Base-by-base conservation (phyloP, 2,329 filamentous ascomycete genomes). In the Ustilaginoidea virens region DNA sequence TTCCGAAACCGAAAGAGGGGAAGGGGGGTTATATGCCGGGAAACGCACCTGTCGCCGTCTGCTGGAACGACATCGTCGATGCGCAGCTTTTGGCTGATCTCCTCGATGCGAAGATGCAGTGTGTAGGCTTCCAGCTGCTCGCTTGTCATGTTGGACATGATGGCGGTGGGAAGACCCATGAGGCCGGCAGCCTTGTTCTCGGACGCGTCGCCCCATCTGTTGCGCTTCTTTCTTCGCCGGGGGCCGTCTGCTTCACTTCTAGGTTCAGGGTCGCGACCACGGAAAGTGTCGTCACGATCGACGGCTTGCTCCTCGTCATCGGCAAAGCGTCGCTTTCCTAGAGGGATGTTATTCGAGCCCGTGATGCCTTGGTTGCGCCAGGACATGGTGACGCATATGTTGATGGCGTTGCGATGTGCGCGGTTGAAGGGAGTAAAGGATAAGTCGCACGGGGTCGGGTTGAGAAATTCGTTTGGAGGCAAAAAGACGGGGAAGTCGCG, bases 21-120 rank as follows among this genome's bases (percentile, higher is more conserved):
- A 7, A 11, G 23, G 17, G 17, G 13, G 17, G 10, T 7, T 14
- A 9, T 8, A 15, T 7, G 14, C 3, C 13, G 25, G 13, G 14
- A 18, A 20, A 61, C 78, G 43, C 66, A 93, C 87, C 90, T 75
- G 51, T 96, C 87, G 43, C 85, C 86, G 59, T 96, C 90, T 43
- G 82, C 83, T 34, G 90, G 90, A 37, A 98, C 90, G 31, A 98
- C 90, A 66, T 98, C 90, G 61, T 96, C 92, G 56, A 98, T 98
- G 49, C 87, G 80, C 43, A 98, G 74, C 69, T 98, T 98, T 62
- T 98, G 87, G 52, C 85, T 96, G 48, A 98, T 98, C 58, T 98
- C 90, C 56, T 98, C 87, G 49, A 98, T 96, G 48, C 90, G 83
- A 48, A 98, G 63, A 59, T 98, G 87, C 42, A 96, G 65, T 14